phyloP scores from a whole-genome alignment of 345 rosid species.

The Eucalyptus erythrocorys region DNA sequence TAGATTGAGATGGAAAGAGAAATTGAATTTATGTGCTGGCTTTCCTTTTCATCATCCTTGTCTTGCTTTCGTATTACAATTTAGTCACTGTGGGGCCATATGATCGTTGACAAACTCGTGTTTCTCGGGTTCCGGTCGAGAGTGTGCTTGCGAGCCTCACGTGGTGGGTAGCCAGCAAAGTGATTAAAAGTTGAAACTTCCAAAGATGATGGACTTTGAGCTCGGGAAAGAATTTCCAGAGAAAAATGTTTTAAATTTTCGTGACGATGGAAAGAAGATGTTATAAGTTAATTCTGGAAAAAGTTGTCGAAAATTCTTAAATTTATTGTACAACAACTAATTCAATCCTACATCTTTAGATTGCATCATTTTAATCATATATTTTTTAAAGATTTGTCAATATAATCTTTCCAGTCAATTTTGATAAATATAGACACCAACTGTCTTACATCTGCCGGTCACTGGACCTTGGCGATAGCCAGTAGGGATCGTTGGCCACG shows the following conservation, averaged over 20 bases:
- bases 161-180: neutral
- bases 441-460: neutral
- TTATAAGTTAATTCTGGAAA: neutral
- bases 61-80: neutral
- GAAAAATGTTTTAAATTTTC: neutral
- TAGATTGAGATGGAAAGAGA: neutral
- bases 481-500: neutral
- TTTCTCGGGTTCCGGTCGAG: neutral
- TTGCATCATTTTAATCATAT: neutral
- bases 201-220: neutral
- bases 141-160: neutral
- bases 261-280: neutral
- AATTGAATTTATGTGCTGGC: neutral
- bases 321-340: neutral
- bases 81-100: neutral
- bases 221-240: neutral
- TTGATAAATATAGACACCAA: rapidly evolving
- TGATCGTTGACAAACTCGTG: neutral
- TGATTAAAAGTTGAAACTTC: neutral
- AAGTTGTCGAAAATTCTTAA: neutral
- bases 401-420: neutral
- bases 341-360: neutral
- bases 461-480: rapidly evolving
- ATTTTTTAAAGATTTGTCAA: neutral
- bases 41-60: neutral